These are phyloP conservation scores for Botryosphaeria agaves DNA, from an alignment of 2,329 filamentous ascomycete genomes.

Conservation along the genomic window DNA sequence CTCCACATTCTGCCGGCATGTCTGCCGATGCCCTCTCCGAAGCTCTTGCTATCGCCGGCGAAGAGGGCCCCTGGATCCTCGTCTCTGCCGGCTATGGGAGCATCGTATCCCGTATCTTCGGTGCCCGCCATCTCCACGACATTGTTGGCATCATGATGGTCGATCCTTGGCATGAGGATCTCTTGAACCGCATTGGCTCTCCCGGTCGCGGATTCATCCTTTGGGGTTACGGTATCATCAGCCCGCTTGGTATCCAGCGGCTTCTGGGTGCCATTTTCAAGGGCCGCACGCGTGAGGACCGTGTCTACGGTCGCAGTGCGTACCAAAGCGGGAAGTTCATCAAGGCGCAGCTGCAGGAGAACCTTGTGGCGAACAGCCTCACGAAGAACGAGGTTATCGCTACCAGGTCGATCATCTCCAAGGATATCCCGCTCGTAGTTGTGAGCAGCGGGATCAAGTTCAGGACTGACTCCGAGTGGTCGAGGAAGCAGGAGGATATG, in stretches of 20 bases:
- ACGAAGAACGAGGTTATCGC: constrained; percentile 68
- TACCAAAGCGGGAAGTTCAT: constrained; percentile 71
- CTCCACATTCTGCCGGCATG: constrained; percentile 84
- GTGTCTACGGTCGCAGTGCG: constrained; percentile 64
- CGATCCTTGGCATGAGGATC: constrained; percentile 78
- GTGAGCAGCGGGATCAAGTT: constrained; percentile 67
- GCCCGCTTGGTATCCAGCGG: constrained; percentile 70
- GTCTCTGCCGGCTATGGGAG: constrained; percentile 75
- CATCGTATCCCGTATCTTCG: constrained; percentile 82
- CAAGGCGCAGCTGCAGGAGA: constrained; percentile 86
- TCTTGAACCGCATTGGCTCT: constrained; percentile 49
- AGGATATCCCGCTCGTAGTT: constrained; percentile 59
- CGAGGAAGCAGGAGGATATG: constrained; percentile 68
- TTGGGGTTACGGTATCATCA: constrained; percentile 74
- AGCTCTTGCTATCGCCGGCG: constrained; percentile 61
- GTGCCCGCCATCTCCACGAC: constrained; percentile 58
- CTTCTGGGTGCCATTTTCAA: constrained; percentile 66
- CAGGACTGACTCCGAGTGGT: constrained; percentile 53
- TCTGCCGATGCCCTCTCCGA: constrained; percentile 79
- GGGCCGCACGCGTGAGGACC: constrained; percentile 64
- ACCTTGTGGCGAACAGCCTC: constrained; percentile 68
- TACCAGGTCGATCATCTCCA: constrained; percentile 61
- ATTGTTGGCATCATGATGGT: constrained; percentile 70
- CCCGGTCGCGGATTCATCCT: constrained; percentile 62
- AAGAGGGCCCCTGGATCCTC: constrained; percentile 77